Evolutionary conservation across 1,139 yeast species (phyloP).

Genomic region (Pichia sp.): DNA sequence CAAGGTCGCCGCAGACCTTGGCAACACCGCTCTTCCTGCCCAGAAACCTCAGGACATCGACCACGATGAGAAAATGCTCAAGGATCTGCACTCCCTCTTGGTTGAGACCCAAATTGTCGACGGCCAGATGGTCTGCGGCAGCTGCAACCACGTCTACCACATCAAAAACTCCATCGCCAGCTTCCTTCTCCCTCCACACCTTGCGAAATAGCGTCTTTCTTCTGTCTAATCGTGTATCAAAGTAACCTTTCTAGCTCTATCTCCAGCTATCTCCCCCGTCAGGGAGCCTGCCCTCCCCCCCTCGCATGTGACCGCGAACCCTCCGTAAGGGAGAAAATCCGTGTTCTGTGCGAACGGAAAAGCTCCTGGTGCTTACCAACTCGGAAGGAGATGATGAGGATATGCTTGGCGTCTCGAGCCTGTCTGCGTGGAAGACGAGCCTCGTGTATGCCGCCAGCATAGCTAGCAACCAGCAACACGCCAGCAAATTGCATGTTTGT

Average conservation of each 20-base stretch:
- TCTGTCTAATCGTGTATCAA: not conserved
- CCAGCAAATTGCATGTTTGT: not conserved
- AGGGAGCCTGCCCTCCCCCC: no score
- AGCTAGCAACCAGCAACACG: not conserved
- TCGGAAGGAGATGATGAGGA: not conserved
- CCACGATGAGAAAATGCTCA: slow-evolving; percentile 52
- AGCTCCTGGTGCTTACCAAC: not conserved
- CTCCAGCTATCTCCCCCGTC: no score
- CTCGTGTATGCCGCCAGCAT: not conserved
- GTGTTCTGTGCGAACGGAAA: not conserved
- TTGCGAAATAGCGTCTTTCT: slow-evolving; percentile 40
- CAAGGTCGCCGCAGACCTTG: slow-evolving; percentile 69
- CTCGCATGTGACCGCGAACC: not conserved
- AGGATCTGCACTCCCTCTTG: slow-evolving; percentile 71
- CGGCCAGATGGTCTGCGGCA: slow-evolving; percentile 84
- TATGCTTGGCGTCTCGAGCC: not conserved
- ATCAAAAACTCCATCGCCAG: slow-evolving; percentile 93
- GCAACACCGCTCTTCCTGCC: slow-evolving; percentile 61
- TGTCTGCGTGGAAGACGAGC: not conserved
- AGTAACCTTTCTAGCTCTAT: not conserved
- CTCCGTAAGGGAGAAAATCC: not conserved
- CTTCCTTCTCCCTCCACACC: slow-evolving; percentile 89
- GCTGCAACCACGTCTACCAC: slow-evolving; percentile 82
- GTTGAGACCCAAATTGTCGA: slow-evolving; percentile 82
- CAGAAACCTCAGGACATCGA: slow-evolving; percentile 53